Evolutionary conservation across 768 basidiomycete species (phyloP).

Genomic region (Collybiopsis confluens): DNA sequence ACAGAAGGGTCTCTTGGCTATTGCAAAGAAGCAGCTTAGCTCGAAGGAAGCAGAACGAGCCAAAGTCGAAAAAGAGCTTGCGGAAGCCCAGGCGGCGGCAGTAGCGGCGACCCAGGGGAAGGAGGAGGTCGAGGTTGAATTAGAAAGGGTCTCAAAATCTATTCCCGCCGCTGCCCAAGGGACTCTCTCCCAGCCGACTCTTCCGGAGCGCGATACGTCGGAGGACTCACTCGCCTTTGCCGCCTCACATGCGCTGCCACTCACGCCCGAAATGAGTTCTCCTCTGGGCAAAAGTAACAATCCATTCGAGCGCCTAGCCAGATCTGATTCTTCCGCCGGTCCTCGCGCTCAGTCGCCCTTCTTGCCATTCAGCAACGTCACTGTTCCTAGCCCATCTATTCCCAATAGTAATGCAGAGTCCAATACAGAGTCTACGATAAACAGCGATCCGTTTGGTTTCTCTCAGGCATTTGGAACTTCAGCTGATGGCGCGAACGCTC

Average conservation of each 20-base stretch:
- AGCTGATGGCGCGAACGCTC: conserved; percentile 8
- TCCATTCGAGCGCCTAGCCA: conserved; percentile 76
- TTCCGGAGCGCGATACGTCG: conserved; percentile 31
- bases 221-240: conserved; percentile 54
- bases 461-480: conserved; percentile 25
- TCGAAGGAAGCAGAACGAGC: conserved; percentile 76
- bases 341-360: conserved; percentile 61
- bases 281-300: conserved; percentile 76
- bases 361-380: conserved; percentile 39
- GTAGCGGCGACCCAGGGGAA: conserved; percentile 50
- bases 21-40: conserved; percentile 89
- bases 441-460: conserved; percentile 58
- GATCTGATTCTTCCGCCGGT: conserved; percentile 30
- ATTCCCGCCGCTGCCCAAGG: not conserved
- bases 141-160: conserved; percentile 29
- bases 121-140: conserved; percentile 49
- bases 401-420: conserved; percentile 18
- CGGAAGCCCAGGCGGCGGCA: conserved; percentile 57
- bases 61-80: conserved; percentile 67
- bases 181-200: not conserved
- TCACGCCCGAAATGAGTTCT: conserved; percentile 56
- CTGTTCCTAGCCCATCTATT: conserved; percentile 31
- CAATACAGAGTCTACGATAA: conserved; percentile 15
- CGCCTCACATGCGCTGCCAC: conserved; percentile 67
- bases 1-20: conserved; percentile 92